Evolutionary conservation across 306 rosid species (phyloP), one percentile per base, ranked within the genome.

Genomic region (Ormosia emarginata): DNA sequence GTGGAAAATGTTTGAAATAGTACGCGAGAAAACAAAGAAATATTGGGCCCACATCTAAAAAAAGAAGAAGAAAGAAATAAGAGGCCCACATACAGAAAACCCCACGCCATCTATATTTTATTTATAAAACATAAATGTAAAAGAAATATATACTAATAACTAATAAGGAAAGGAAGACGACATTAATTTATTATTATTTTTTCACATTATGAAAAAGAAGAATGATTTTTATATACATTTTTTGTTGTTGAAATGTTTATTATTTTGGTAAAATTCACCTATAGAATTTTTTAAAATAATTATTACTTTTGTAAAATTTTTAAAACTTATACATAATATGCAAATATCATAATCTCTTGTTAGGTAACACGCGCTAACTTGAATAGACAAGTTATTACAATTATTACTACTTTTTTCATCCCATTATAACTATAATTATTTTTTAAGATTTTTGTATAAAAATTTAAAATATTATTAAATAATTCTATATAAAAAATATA

Each of bases 1-100:
- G 92, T 92, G 94, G 57, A 84, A 90, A 92, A 88, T 79, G 87
- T 83, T 69, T 33, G 53, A 77, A 75, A 82, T 52, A 11, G 59
- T 40, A 81, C 67, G 61, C 81, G 62, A 40, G 66, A 62, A 55
- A 13, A 44, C 46, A 72, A 63, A 77, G 75, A 32, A 65, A 40
- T 2, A 75, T 4, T 0, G 68, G 82, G 47, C 8, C 84, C 86
- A 64, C 53, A 32, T 24, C 24, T 24, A 0, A 24, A 24, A 24
- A 24, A 24, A 1, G 24, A 24, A 24, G 1, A 24, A 1, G 24
- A 24, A 24, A 24, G 0, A 24, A 24, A 24, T 24, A 24, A 24
- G 24, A 1, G 24, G 24, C 24, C 24, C 24, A 24, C 24, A 24
- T 24, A 24, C 24, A 24, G 8, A 3, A 46, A 29, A 17, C 64